phyloP scores from a whole-genome alignment of 108 stramenopile genomes.

The Aurantiochytrium sp. region DNA sequence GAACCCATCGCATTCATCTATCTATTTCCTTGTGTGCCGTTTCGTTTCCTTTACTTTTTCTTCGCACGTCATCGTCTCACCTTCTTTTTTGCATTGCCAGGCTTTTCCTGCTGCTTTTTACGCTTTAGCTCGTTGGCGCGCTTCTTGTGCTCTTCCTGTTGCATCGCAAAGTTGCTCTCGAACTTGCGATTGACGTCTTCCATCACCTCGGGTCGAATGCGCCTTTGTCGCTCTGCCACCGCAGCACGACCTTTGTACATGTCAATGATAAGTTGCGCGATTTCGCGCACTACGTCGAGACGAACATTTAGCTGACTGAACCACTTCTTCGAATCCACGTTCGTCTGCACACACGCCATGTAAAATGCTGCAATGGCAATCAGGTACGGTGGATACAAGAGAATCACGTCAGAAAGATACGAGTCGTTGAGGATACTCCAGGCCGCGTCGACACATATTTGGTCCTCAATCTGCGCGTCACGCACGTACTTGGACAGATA shows the following conservation, averaged over 20 bases:
- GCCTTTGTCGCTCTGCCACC: not conserved
- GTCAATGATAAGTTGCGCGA: not conserved
- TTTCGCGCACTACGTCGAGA: not conserved
- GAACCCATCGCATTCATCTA: too few species aligned
- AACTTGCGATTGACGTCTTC: not conserved
- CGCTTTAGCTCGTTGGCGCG: not conserved
- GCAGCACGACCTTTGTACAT: not conserved
- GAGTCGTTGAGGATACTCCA: slow-evolving; percentile 16
- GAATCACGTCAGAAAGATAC: not conserved
- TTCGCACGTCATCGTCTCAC: too few species aligned
- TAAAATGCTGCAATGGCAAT: not conserved
- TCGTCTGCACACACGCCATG: not conserved
- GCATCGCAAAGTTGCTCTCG: not conserved
- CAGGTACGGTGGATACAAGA: not conserved
- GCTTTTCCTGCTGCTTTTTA: not conserved
- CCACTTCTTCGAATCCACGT: not conserved
- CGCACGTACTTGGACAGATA: not conserved
- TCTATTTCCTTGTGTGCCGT: too few species aligned
- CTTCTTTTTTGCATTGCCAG: not conserved
- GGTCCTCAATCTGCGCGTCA: not conserved
- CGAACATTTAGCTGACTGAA: not conserved
- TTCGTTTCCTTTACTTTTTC: too few species aligned
- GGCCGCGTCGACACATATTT: not conserved
- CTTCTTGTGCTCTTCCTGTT: not conserved
- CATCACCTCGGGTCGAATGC: not conserved